A percentile compares a stretch with the other conserved stretches of the same genome.
Evolutionary conservation across 2,329 filamentous ascomycete genomes (phyloP).

Genomic region (Sarocladium brachiariae): DNA sequence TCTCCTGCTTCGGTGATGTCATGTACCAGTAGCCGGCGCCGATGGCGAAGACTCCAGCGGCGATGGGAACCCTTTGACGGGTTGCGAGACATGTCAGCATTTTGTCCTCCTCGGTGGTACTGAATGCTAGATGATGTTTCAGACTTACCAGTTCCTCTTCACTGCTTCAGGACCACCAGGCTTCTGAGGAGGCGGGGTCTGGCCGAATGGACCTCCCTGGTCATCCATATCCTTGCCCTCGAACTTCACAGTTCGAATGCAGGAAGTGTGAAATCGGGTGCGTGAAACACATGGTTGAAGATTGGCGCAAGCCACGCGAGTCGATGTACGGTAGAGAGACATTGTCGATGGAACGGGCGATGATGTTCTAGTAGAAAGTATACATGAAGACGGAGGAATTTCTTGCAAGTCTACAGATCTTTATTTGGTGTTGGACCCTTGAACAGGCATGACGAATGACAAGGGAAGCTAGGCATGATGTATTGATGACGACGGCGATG

Average conservation of each 20-base stretch:
- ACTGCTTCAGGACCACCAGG: slow-evolving; percentile 23
- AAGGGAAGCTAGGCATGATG: slow-evolving; percentile 6
- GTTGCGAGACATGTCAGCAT: too few species aligned
- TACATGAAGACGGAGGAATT: not conserved
- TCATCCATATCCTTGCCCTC: slow-evolving; percentile 14
- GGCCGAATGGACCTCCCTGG: slow-evolving; percentile 28
- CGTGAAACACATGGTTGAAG: slow-evolving; percentile 16
- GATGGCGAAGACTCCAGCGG: slow-evolving; percentile 19
- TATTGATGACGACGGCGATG: slow-evolving; percentile 8
- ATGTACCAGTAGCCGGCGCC: slow-evolving; percentile 22
- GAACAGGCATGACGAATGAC: not conserved
- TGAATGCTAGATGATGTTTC: too few species aligned
- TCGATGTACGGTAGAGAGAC: slow-evolving; percentile 4
- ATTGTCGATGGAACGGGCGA: not conserved
- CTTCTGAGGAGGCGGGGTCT: slow-evolving; percentile 20
- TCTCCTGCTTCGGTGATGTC: slow-evolving; percentile 14
- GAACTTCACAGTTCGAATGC: slow-evolving; percentile 12
- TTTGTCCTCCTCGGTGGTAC: too few species aligned
- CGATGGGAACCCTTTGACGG: slow-evolving; percentile 26
- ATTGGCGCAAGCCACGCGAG: slow-evolving; percentile 8
- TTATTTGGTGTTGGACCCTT: not conserved
- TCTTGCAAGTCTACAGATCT: not conserved
- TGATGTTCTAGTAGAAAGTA: not conserved
- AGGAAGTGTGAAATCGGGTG: slow-evolving; percentile 16
- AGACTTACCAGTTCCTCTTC: slow-evolving; percentile 26